Percentiles rank a stretch among this genome's conserved stretches.
Evolutionary conservation across 148 eudicot species (phyloP).

Genomic region (Cornus controversa): DNA sequence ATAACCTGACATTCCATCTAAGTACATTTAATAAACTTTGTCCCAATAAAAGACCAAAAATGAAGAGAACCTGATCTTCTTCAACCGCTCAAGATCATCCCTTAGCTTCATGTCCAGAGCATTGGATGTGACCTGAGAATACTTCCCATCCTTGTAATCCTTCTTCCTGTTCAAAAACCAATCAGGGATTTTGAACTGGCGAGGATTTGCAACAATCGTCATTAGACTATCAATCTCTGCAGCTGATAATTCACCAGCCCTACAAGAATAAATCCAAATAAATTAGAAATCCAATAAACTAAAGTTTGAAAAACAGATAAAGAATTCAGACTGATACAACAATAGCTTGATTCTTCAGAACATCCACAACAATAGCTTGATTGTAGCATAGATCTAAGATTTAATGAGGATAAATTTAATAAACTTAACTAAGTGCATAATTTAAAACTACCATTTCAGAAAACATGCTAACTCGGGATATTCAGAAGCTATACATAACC

Average conservation of each 20-base stretch:
- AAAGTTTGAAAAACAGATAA: background rate
- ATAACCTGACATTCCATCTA: too few species aligned
- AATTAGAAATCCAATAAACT: background rate
- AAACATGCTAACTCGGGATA: too few species aligned
- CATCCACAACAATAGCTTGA: background rate
- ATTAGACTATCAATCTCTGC: slow-evolving; percentile 76
- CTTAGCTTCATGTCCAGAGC: slow-evolving; percentile 93
- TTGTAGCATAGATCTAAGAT: too few species aligned
- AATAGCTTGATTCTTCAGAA: background rate
- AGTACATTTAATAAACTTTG: too few species aligned
- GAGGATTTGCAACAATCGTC: slow-evolving; percentile 82
- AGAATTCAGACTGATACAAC: background rate
- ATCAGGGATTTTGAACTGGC: slow-evolving; percentile 88
- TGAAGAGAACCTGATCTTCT: slow-evolving; percentile 72
- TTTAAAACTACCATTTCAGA: too few species aligned
- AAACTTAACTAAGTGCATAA: too few species aligned
- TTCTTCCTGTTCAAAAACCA: slow-evolving; percentile 92
- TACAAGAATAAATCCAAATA: slow-evolving; percentile 17
- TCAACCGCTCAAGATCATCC: slow-evolving; percentile 86
- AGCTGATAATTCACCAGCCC: slow-evolving; percentile 84
- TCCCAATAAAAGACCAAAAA: too few species aligned
- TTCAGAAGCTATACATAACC: too few species aligned
- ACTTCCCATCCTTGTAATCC: slow-evolving; percentile 94
- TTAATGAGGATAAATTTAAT: too few species aligned
- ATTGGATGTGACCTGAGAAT: slow-evolving; percentile 80